These are phyloP conservation scores for Aspergillus diversus DNA, from an alignment of 495 filamentous ascomycete genomes.

Conservation along the genomic window DNA sequence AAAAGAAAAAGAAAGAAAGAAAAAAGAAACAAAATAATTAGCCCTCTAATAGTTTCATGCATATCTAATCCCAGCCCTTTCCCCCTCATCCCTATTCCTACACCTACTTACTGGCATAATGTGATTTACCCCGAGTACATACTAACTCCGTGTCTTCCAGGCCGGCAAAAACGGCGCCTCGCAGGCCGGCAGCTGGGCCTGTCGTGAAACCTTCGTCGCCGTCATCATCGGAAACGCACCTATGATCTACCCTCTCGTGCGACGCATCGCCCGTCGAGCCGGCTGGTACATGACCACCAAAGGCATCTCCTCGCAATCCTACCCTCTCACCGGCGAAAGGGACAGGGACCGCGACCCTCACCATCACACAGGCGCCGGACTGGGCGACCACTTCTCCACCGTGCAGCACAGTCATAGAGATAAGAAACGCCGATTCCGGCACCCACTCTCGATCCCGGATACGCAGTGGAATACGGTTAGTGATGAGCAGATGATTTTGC, in stretches of 20 bases:
- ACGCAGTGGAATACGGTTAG: slow-evolving; percentile 43
- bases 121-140: too few species aligned
- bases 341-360: not conserved
- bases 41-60: too few species aligned
- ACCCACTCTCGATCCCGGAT: slow-evolving; percentile 46
- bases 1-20: not conserved
- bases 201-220: slow-evolving; percentile 65
- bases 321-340: slow-evolving; percentile 32
- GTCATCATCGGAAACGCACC: slow-evolving; percentile 62
- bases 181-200: slow-evolving; percentile 64
- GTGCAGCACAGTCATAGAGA: not conserved
- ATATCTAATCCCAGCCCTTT: not conserved
- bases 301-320: slow-evolving; percentile 26
- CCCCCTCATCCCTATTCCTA: not conserved
- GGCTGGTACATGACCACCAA: slow-evolving; percentile 34
- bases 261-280: slow-evolving; percentile 38
- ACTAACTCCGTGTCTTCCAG: slow-evolving; percentile 19
- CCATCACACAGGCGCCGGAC: not conserved
- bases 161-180: slow-evolving; percentile 51
- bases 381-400: slow-evolving; percentile 8
- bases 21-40: not conserved
- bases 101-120: too few species aligned
- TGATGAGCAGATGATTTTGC: slow-evolving; percentile 46
- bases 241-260: slow-evolving; percentile 60
- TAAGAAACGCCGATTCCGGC: slow-evolving; percentile 37